Base-by-base conservation (phyloP, 2,329 filamentous ascomycete species). In the Phyllachora maydis region DNA sequence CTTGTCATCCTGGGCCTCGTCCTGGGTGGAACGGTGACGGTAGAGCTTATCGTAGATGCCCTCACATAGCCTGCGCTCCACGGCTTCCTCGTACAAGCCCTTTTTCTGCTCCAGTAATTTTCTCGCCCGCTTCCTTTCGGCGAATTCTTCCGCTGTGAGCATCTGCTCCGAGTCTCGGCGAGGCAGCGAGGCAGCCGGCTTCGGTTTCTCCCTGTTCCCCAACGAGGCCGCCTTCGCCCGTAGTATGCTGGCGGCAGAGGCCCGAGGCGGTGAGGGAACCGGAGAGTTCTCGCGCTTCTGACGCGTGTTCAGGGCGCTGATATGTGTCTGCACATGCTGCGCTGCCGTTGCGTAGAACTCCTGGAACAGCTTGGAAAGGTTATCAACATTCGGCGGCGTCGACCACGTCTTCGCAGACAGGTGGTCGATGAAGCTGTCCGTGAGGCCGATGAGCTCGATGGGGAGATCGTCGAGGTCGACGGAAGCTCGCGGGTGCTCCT, bases 1-100 rank as follows among this genome's bases (percentile, higher is more conserved):
- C 42, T 91, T 93, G 38, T 91, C 83, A 42, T 98, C 88, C 39
- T 85, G 67, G 8, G 88, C 83, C 46, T 93, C 85, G 41, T 98
- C 88, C 38, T 95, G 72, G 0, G 85, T 91, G 42, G 64, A 88
- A 29, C 75, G 68, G 44, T 98, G 88, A 22, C 82, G 70, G 62
- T 85, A 98, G 42, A 98, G 79, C 33, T 76, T 72, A 28, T 72
- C 62, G 40, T 95, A 95, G 21, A 85, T 71, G 25, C 72, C 70
- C 41, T 91, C 81, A 40, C 79, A 90, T 8, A 83, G 64, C 31
- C 76, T 67, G 32, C 78, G 66, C 43, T 98, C 88, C 0, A 95
- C 77, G 4, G 82, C 81, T 46, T 98, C 88, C 46, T 98, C 85
- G 15, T 95, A 49, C 7, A 75, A 59, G 3, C 64, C 46, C 19